A percentile compares a stretch with the other conserved stretches of the same genome.
Evolutionary conservation across 148 eudicot species (phyloP).

Genomic region (Salicornia ramosissima): DNA sequence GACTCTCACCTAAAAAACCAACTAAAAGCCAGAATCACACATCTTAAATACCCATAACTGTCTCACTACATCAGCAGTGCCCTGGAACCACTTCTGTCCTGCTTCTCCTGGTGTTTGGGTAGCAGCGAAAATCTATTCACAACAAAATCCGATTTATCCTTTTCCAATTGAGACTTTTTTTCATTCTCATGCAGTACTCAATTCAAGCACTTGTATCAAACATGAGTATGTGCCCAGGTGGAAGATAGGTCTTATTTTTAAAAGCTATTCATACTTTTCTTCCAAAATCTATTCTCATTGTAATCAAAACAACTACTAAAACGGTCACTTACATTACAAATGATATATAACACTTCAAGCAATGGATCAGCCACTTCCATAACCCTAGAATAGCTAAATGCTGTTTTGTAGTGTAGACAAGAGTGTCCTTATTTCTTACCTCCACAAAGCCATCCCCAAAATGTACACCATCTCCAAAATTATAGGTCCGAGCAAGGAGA

Average conservation of each 20-base stretch:
- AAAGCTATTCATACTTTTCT: too few relatives aligned
- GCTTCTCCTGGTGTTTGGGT: conserved; percentile 47
- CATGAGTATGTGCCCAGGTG: neutral
- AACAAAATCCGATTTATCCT: neutral
- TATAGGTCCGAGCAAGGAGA: conserved; percentile 69
- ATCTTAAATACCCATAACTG: conserved; percentile 41
- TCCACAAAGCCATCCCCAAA: conserved; percentile 96
- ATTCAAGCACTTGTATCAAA: neutral
- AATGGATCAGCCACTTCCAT: neutral
- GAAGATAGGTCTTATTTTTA: neutral
- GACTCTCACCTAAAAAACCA: neutral
- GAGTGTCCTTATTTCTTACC: conserved; percentile 37
- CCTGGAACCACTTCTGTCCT: conserved; percentile 42
- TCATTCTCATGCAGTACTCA: neutral
- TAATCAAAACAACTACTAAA: neutral
- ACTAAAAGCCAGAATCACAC: neutral
- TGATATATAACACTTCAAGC: neutral
- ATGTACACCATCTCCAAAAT: conserved; percentile 80
- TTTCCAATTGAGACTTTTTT: neutral
- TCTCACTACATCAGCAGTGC: conserved; percentile 47
- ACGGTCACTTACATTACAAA: neutral
- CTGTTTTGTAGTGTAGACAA: neutral
- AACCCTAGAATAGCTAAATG: neutral
- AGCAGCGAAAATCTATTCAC: conserved; percentile 36
- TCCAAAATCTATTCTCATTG: neutral